Conservation (phyloP, 106 monocot genomes). For the Chionographis japonica region DNA sequence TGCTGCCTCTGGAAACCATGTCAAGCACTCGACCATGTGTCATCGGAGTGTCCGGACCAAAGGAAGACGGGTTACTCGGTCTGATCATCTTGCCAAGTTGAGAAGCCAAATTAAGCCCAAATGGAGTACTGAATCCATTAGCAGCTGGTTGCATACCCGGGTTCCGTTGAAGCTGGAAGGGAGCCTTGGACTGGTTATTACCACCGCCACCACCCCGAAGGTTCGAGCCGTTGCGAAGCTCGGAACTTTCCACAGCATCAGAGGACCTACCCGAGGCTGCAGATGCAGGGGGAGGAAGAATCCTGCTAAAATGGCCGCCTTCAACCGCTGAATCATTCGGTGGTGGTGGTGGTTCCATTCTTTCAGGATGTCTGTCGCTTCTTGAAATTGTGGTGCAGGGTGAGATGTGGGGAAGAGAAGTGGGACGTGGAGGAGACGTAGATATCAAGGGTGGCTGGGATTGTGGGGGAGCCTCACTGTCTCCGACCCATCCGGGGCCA, state of each 20-base stretch:
- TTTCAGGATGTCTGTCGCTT: slow-evolving; percentile 10
- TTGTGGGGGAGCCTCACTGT: slow-evolving; percentile 39
- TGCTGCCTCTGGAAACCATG: slow-evolving; percentile 38
- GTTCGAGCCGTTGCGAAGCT: background rate
- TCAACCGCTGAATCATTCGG: background rate
- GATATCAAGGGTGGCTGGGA: slow-evolving; percentile 19
- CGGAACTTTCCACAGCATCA: background rate
- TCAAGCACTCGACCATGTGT: slow-evolving; percentile 31
- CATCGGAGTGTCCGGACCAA: slow-evolving; percentile 8
- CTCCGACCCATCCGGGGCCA: slow-evolving; percentile 83
- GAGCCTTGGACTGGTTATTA: slow-evolving; percentile 9
- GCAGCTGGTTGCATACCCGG: background rate
- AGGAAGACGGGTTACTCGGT: background rate
- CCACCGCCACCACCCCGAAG: background rate
- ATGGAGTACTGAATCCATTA: slow-evolving; percentile 36
- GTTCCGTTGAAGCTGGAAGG: slow-evolving; percentile 25
- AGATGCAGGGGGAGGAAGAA: slow-evolving; percentile 7
- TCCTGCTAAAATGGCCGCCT: slow-evolving; percentile 4
- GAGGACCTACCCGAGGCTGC: background rate
- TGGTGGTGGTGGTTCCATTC: slow-evolving; percentile 2
- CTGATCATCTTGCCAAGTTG: slow-evolving; percentile 17
- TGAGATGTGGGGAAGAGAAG: slow-evolving; percentile 4
- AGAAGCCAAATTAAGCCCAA: slow-evolving; percentile 14
- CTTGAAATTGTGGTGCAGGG: background rate
- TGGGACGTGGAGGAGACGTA: slow-evolving; percentile 1